Evolutionary conservation across 768 basidiomycete genomes (phyloP).

Genomic region (Suillus sp.): DNA sequence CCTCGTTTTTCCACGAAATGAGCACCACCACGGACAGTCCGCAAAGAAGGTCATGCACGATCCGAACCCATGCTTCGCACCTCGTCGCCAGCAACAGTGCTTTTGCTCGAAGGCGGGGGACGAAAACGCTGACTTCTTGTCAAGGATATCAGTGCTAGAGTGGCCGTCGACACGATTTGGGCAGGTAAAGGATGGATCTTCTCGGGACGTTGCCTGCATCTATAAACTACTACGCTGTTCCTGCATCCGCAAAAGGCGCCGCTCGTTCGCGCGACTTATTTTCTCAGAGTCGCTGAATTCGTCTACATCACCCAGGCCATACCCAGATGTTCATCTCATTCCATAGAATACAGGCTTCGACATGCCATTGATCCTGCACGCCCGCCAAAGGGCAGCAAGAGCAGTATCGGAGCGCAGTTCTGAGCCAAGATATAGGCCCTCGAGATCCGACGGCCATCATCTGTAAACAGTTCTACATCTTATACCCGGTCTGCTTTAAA

Average conservation of each 20-base stretch:
- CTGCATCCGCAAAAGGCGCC: background rate
- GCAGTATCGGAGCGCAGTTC: background rate
- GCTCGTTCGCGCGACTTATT: background rate
- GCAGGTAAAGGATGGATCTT: slow-evolving; percentile 5
- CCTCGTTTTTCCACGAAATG: slow-evolving; percentile 29
- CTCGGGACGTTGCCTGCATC: slow-evolving; percentile 1
- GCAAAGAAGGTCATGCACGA: slow-evolving; percentile 30
- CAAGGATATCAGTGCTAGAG: background rate
- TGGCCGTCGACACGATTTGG: background rate
- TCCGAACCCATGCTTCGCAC: slow-evolving; percentile 13
- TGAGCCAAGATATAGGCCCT: background rate
- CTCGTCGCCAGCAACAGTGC: background rate
- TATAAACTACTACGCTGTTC: slow-evolving; percentile 1
- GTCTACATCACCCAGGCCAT: slow-evolving; percentile 5
- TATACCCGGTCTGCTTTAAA: background rate
- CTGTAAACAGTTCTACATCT: background rate
- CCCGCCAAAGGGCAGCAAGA: slow-evolving; percentile 33
- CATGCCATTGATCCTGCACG: slow-evolving; percentile 28
- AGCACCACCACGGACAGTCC: slow-evolving; percentile 36
- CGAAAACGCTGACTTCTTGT: slow-evolving; percentile 8
- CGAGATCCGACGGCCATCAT: background rate
- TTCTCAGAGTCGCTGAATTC: background rate
- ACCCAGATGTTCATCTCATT: slow-evolving; percentile 23
- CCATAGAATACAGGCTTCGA: slow-evolving; percentile 43
- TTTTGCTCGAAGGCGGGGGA: background rate